These are phyloP conservation scores for Candida montana DNA, from an alignment of 805 yeast species.

Conservation along the genomic window DNA sequence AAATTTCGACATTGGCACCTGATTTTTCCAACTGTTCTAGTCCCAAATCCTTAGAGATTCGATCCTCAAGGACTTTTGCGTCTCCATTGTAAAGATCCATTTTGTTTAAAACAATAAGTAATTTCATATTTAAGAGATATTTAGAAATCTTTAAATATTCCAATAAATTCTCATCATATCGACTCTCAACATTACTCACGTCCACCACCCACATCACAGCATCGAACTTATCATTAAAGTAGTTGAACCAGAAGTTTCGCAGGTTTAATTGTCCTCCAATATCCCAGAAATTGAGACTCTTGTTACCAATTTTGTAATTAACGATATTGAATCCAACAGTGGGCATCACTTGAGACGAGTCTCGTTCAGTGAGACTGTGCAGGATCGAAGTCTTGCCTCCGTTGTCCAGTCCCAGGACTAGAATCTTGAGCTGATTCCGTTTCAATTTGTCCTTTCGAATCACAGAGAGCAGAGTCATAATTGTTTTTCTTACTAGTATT, in stretches of 20 bases:
- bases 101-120: constrained; percentile 72
- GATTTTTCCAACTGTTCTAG: constrained; percentile 6
- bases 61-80: constrained; percentile 11
- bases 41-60: constrained; percentile 4
- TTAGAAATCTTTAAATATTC: constrained; percentile 60
- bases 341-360: constrained; percentile 60
- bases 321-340: constrained; percentile 87
- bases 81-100: constrained; percentile 46
- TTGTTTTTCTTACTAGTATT: too few species aligned
- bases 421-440: constrained; percentile 69
- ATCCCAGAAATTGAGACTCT: constrained; percentile 65
- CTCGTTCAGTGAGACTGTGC: constrained; percentile 45
- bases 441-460: constrained; percentile 78
- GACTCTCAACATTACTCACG: constrained; percentile 42
- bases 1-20: constrained; percentile 2
- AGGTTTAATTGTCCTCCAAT: constrained; percentile 86
- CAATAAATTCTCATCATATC: constrained; percentile 57
- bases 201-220: constrained; percentile 86
- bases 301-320: constrained; percentile 39
- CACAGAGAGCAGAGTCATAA: constrained; percentile 77
- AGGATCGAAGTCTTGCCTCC: constrained; percentile 89
- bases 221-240: constrained; percentile 68
- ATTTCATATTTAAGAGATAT: constrained; percentile 54
- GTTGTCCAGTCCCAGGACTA: constrained; percentile 82
- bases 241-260: constrained; percentile 89